These are phyloP conservation scores for Rhipidocladum racemiflorum DNA, from an alignment of 176 grass and related monocot species.

Conservation along the genomic window DNA sequence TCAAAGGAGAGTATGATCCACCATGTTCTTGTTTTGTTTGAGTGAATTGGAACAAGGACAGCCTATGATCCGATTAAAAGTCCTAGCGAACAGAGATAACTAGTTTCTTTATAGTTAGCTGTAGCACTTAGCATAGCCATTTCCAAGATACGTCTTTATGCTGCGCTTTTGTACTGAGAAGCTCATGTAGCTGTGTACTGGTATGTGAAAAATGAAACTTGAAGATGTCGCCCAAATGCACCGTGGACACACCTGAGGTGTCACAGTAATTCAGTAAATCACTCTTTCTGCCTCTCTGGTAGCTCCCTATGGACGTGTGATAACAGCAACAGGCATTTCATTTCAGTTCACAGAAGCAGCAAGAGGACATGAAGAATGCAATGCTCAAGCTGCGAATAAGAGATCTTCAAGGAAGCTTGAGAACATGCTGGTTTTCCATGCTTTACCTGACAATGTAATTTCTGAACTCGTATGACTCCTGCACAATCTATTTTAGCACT, in stretches of 20 bases:
- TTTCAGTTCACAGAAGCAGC: neutral
- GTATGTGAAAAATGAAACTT: neutral
- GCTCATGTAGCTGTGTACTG: neutral
- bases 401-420: neutral
- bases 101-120: neutral
- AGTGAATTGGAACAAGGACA: neutral
- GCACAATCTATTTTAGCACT: neutral
- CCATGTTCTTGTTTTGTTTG: neutral
- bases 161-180: neutral
- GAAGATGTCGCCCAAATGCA: neutral
- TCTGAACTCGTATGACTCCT: neutral
- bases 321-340: neutral
- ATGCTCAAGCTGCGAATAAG: neutral
- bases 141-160: neutral
- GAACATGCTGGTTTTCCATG: neutral
- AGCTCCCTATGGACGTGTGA: neutral
- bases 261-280: neutral
- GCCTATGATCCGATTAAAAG: neutral
- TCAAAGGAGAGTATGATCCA: neutral
- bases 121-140: neutral
- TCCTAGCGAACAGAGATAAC: neutral
- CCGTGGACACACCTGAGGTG: neutral
- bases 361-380: neutral
- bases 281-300: neutral
- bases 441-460: neutral